These are phyloP conservation scores for Lyophyllum atratum DNA, from an alignment of 768 basidiomycete species.

Conservation along the genomic window DNA sequence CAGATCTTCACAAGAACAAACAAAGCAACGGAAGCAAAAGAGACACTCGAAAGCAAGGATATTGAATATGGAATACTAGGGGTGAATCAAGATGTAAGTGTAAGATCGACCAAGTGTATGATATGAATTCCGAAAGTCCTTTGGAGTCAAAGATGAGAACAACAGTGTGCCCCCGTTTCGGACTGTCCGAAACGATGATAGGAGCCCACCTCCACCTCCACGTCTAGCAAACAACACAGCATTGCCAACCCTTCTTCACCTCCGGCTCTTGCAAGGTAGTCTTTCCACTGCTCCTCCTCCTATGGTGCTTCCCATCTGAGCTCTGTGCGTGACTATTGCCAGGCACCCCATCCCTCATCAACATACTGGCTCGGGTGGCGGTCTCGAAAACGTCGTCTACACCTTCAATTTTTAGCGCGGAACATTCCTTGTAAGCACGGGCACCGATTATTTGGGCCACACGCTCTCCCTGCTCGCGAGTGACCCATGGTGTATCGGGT, in stretches of 20 bases:
- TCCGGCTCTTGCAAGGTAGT: conserved; percentile 42
- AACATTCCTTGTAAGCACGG: conserved; percentile 93
- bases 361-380: conserved; percentile 94
- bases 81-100: conserved; percentile 27
- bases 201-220: background rate
- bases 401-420: conserved; percentile 85
- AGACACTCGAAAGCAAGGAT: conserved; percentile 11
- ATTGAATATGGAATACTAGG: conserved; percentile 21
- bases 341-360: conserved; percentile 85
- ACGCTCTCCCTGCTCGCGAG: conserved; percentile 78
- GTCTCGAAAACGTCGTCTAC: conserved; percentile 98
- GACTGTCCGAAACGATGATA: background rate
- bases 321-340: conserved; percentile 39
- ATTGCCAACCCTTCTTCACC: conserved; percentile 58
- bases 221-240: conserved; percentile 68
- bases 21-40: conserved; percentile 3
- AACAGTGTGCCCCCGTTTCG: background rate
- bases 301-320: conserved; percentile 45
- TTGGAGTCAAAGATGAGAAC: conserved; percentile 13
- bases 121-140: conserved; percentile 26
- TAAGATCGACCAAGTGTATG: conserved; percentile 26
- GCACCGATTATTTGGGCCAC: conserved; percentile 87
- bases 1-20: conserved; percentile 2
- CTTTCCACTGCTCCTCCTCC: conserved; percentile 56
- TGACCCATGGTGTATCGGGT: conserved; percentile 54